phyloP scores from a whole-genome alignment of 805 yeast genomes.

The Wickerhamomyces chambardii region DNA sequence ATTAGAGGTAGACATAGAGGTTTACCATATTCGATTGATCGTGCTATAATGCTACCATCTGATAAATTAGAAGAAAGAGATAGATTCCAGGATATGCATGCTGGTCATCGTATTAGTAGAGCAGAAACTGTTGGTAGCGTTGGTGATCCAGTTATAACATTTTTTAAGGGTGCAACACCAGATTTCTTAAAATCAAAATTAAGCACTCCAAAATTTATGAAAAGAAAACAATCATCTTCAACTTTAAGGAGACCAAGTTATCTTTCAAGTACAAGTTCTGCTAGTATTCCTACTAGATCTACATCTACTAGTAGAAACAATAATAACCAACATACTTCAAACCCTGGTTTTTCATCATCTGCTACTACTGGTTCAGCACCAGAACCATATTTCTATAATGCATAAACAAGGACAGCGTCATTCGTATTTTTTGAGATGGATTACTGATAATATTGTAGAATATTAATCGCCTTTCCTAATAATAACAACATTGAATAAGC shows the following conservation, averaged over 20 bases:
- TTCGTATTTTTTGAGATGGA: too few relatives aligned
- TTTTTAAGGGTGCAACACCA: conserved; percentile 20
- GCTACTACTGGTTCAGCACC: not conserved
- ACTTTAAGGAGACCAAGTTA: not conserved
- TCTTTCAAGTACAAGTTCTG: not conserved
- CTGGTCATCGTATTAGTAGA: conserved; percentile 7
- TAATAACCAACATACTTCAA: too few relatives aligned
- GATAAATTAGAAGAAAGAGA: conserved; percentile 57
- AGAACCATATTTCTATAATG: too few relatives aligned
- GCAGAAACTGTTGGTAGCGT: conserved; percentile 13
- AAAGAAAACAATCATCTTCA: not conserved
- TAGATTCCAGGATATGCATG: conserved; percentile 24
- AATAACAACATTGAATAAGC: too few relatives aligned
- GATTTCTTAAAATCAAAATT: conserved; percentile 12
- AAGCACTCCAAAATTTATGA: conserved; percentile 15
- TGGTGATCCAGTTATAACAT: conserved; percentile 17
- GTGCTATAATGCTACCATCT: conserved; percentile 85
- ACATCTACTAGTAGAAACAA: not conserved
- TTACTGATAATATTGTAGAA: too few relatives aligned
- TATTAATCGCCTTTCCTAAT: too few relatives aligned
- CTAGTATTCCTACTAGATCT: not conserved
- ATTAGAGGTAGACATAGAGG: conserved; percentile 96
- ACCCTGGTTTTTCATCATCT: not conserved
- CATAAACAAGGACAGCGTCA: too few relatives aligned
- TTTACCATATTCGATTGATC: conserved; percentile 83